Conservation (phyloP, 2,329 filamentous ascomycete species). For the Beauveria medogensis region DNA sequence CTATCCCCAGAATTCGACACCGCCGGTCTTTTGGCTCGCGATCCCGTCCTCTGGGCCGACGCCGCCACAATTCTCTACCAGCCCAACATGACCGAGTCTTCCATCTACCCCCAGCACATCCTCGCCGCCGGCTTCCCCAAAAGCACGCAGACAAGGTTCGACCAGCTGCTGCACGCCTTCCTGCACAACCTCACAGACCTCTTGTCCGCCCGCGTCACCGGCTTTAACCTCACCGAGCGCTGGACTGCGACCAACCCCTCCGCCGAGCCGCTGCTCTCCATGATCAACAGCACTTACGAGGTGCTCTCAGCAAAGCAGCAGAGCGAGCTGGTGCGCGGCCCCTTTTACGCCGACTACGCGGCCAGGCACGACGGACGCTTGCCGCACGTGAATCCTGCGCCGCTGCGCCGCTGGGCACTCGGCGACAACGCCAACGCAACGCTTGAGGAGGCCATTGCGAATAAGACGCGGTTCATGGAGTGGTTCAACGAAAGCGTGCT, state of each 20-base stretch:
- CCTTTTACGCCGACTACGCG: conserved; percentile 27
- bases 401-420: conserved; percentile 27
- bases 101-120: conserved; percentile 22
- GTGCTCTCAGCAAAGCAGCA: conserved; percentile 29
- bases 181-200: conserved; percentile 19
- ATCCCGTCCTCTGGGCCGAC: conserved; percentile 25
- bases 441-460: conserved; percentile 32
- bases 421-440: conserved; percentile 23
- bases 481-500: conserved; percentile 40
- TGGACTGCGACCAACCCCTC: conserved; percentile 19
- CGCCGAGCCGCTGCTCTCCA: conserved; percentile 13
- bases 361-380: conserved; percentile 23
- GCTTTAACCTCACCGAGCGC: conserved; percentile 16
- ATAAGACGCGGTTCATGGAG: conserved; percentile 40
- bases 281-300: conserved; percentile 28
- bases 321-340: conserved; percentile 24
- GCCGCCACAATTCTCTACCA: conserved; percentile 24
- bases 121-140: conserved; percentile 22
- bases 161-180: conserved; percentile 21
- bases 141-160: conserved; percentile 11
- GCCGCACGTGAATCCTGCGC: conserved; percentile 29
- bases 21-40: conserved; percentile 32
- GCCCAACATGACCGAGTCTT: conserved; percentile 25
- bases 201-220: conserved; percentile 15
- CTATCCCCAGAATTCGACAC: conserved; percentile 35